Conservation (phyloP, 495 filamentous ascomycete species). For the Xanthoparmelia taractica region DNA sequence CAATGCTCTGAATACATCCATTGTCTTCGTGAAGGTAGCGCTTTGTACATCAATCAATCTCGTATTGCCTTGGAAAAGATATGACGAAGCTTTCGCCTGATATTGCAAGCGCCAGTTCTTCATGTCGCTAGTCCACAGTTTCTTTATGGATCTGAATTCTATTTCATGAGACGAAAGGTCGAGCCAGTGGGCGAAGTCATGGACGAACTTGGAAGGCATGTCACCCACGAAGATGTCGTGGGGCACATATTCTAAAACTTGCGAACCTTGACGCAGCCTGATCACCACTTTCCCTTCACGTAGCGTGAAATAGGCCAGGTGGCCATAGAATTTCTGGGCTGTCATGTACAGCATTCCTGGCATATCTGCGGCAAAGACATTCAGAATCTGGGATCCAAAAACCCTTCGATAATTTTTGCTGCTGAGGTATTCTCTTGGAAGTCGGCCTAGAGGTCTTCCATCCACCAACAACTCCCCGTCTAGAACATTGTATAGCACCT, state of each 20-base stretch:
- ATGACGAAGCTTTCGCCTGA: background rate
- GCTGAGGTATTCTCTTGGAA: slow-evolving; percentile 3
- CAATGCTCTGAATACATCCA: background rate
- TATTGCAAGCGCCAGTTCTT: background rate
- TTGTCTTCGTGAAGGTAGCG: background rate
- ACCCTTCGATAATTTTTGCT: background rate
- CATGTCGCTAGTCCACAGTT: background rate
- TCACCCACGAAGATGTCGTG: background rate
- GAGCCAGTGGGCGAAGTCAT: background rate
- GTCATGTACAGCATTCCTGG: slow-evolving; percentile 14
- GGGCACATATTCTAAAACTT: background rate
- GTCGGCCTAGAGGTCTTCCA: slow-evolving; percentile 7
- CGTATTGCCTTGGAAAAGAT: background rate
- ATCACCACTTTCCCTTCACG: background rate
- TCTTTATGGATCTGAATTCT: background rate
- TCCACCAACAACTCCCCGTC: slow-evolving; percentile 15
- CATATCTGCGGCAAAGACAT: slow-evolving; percentile 8
- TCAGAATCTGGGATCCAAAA: slow-evolving; percentile 2
- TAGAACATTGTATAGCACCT: slow-evolving; percentile 4
- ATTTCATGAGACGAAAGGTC: background rate
- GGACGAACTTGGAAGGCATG: background rate
- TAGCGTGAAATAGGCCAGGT: background rate
- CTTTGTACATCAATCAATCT: background rate
- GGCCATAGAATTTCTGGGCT: background rate
- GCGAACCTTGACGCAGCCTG: background rate